Percentiles rank a stretch among this genome's conserved stretches.
phyloP scores from a whole-genome alignment of 2,329 filamentous ascomycete genomes.

The Colletotrichum horii region DNA sequence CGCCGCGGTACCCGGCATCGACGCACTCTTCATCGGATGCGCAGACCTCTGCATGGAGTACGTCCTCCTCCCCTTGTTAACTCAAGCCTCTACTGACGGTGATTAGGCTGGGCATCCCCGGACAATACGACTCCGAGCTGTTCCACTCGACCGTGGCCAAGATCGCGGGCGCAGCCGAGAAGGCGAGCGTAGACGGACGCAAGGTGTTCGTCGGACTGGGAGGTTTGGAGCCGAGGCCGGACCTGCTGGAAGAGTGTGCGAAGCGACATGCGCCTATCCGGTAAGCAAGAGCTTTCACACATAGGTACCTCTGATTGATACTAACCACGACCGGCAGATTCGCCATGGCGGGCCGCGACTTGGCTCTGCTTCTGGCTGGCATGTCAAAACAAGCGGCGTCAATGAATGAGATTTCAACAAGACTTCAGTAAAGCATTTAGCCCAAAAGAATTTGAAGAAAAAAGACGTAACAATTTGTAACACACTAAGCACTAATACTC shows the following conservation, averaged over 20 bases:
- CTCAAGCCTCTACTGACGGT: not conserved
- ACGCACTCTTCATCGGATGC: constrained; percentile 4
- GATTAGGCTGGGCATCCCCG: not conserved
- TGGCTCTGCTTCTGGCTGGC: not conserved
- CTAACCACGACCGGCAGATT: not conserved
- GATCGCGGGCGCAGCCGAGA: not conserved
- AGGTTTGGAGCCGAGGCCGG: constrained; percentile 4
- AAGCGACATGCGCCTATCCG: not conserved
- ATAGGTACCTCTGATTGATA: not conserved
- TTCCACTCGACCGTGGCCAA: not conserved
- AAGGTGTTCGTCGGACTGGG: constrained; percentile 2
- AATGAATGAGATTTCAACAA: constrained; percentile 6
- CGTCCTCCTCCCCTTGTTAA: not conserved
- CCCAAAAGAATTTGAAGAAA: not conserved
- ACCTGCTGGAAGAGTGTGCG: not conserved
- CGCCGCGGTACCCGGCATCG: not conserved
- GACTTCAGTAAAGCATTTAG: not conserved
- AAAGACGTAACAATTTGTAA: not conserved
- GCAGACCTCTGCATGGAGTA: constrained; percentile 14
- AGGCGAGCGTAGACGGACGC: not conserved
- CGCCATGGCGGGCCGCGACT: constrained; percentile 3
- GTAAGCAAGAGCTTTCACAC: not conserved
- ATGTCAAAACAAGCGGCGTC: constrained; percentile 5
- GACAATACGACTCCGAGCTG: not conserved
- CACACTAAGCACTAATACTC: not conserved